Percentiles rank a stretch among this genome's conserved stretches.
Conservation (phyloP, 306 rosid genomes). For the Prunus armeniaca region DNA sequence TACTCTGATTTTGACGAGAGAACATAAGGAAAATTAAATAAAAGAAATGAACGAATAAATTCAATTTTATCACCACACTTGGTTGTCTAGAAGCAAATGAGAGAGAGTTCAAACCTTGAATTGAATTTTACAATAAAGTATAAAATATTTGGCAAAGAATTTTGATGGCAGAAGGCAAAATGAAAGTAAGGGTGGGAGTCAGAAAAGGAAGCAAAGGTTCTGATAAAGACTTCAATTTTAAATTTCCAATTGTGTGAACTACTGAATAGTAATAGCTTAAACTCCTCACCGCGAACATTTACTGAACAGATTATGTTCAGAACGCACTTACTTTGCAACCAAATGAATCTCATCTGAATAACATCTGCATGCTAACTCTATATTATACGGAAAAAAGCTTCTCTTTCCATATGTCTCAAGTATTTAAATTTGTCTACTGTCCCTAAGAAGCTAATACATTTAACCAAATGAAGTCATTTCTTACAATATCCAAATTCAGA, state of each 20-base stretch:
- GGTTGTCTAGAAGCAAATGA: not conserved
- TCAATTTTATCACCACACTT: not conserved
- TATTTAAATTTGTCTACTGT: not conserved
- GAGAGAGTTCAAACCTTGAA: not conserved
- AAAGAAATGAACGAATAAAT: not conserved
- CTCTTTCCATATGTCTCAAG: not conserved
- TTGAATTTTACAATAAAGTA: not conserved
- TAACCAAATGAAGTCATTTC: not conserved
- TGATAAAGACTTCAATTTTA: not conserved
- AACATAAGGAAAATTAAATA: not conserved
- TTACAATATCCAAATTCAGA: slow-evolving; percentile 4
- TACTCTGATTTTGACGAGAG: not conserved
- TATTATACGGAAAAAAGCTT: not conserved
- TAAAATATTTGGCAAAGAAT: not conserved
- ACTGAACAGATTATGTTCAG: not conserved
- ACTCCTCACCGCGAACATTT: not conserved
- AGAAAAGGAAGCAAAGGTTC: not conserved
- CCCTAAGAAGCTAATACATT: not conserved
- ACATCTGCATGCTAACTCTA: not conserved
- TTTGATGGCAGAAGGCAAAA: not conserved
- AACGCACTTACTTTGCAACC: not conserved
- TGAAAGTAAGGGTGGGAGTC: not conserved
- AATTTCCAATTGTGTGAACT: not conserved
- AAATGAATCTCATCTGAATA: not conserved
- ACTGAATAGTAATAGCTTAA: not conserved